Percentiles rank a stretch among this genome's conserved stretches.
Evolutionary conservation across 208 protist genomes (phyloP).

Genomic region (Novymonas esmeraldas): DNA sequence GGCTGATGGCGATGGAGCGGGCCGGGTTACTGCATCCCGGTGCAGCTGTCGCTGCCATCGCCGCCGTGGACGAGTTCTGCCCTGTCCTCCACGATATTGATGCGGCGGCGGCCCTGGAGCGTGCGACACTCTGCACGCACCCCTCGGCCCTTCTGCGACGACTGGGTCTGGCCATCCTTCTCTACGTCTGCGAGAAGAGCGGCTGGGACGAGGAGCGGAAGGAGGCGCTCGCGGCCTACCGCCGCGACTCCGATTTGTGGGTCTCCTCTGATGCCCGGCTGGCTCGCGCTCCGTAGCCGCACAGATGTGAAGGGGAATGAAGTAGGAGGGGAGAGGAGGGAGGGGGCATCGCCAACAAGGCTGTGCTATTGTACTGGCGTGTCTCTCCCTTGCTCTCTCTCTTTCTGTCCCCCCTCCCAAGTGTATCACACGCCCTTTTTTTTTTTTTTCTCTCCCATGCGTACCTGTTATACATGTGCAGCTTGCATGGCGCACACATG

Average conservation of each 20-base stretch:
- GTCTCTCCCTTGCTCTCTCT: too few species aligned
- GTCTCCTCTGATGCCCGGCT: constrained; percentile 29
- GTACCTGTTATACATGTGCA: too few species aligned
- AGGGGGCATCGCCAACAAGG: too few species aligned
- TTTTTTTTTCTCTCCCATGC: too few species aligned
- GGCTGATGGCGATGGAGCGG: constrained; percentile 7
- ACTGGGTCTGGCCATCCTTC: constrained; percentile 21
- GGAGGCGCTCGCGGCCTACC: constrained; percentile 10
- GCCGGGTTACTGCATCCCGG: constrained; percentile 21
- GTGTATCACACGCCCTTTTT: too few species aligned
- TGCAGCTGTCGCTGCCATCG: constrained; percentile 4
- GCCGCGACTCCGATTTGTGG: constrained; percentile 21
- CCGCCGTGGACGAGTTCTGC: neutral
- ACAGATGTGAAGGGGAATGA: neutral
- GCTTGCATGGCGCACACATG: too few species aligned
- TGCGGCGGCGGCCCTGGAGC: constrained; percentile 14
- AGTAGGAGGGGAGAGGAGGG: too few species aligned
- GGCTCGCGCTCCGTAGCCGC: neutral
- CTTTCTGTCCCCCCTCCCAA: too few species aligned
- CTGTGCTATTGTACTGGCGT: too few species aligned
- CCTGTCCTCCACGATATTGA: neutral
- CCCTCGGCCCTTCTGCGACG: constrained; percentile 21
- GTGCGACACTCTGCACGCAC: constrained; percentile 4
- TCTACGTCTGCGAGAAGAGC: neutral
- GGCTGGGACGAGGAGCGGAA: constrained; percentile 18